Conservation (phyloP, 306 rosid species). For the Fagus crenata region DNA sequence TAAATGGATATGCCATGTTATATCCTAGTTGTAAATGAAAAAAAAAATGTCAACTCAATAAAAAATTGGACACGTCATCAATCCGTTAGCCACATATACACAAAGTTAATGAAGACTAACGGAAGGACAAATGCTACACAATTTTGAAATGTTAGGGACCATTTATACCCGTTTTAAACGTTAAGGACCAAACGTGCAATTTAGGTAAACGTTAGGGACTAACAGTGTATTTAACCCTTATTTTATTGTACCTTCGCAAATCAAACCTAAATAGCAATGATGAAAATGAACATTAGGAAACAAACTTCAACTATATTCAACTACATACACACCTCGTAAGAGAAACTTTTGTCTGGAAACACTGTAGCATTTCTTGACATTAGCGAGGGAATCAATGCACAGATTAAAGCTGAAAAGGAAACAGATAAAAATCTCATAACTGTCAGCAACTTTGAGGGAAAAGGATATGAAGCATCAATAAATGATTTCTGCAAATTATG, state of each 20-base stretch:
- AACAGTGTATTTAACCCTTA: no score
- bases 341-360: constrained; percentile 79
- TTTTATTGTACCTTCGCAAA: background rate
- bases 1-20: no score
- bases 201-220: no score
- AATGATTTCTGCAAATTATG: background rate
- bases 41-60: no score
- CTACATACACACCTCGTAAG: constrained; percentile 59
- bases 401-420: constrained; percentile 75
- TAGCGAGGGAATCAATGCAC: constrained; percentile 88
- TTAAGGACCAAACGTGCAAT: no score
- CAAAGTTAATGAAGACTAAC: no score
- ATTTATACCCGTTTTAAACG: no score
- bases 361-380: constrained; percentile 83
- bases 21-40: no score
- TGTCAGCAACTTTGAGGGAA: constrained; percentile 25
- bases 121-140: no score
- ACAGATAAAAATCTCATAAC: constrained; percentile 19
- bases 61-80: no score
- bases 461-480: constrained; percentile 13
- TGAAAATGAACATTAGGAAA: constrained; percentile 10
- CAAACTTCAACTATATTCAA: constrained; percentile 14
- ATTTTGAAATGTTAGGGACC: no score
- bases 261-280: constrained; percentile 18
- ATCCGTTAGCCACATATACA: no score